Evolutionary conservation across 2,329 filamentous ascomycete genomes (phyloP).

Genomic region (Colletotrichum spaethianum): DNA sequence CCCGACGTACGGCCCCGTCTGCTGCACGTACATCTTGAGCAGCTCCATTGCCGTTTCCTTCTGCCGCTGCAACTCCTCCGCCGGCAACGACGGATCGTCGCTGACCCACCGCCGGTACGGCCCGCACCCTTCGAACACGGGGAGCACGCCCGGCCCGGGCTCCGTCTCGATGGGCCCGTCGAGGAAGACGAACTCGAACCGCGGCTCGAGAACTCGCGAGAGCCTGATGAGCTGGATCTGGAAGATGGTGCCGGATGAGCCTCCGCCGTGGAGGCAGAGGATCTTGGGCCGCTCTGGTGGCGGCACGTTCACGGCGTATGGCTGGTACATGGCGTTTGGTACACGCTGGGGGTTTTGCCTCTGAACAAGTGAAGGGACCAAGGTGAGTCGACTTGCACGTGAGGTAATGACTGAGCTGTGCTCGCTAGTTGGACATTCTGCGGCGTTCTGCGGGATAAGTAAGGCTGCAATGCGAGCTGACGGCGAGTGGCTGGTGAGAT

Average conservation of each 20-base stretch:
- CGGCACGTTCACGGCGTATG: conserved; percentile 15
- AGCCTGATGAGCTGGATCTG: conserved; percentile 35
- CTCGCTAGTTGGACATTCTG: background rate
- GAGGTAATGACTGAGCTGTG: background rate
- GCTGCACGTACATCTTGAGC: conserved; percentile 28
- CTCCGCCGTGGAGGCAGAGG: conserved; percentile 39
- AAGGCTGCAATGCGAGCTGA: background rate
- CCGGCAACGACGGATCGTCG: conserved; percentile 31
- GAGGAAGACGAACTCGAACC: conserved; percentile 31
- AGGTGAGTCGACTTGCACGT: background rate
- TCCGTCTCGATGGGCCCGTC: conserved; percentile 32
- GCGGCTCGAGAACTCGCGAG: conserved; percentile 18
- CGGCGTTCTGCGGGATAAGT: background rate
- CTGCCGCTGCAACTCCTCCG: conserved; percentile 27
- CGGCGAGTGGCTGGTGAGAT: background rate
- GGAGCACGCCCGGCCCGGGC: conserved; percentile 31
- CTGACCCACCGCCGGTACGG: conserved; percentile 37
- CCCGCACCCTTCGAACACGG: conserved; percentile 35
- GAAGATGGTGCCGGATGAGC: conserved; percentile 30
- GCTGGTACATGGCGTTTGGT: conserved; percentile 5
- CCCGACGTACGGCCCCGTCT: conserved; percentile 36
- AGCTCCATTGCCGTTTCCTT: conserved; percentile 27
- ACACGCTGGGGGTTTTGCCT: background rate
- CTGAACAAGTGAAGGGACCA: background rate
- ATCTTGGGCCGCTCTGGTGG: conserved; percentile 21